These are phyloP conservation scores for Stropharia rugosoannulata DNA, from an alignment of 768 basidiomycete species.

Conservation along the genomic window DNA sequence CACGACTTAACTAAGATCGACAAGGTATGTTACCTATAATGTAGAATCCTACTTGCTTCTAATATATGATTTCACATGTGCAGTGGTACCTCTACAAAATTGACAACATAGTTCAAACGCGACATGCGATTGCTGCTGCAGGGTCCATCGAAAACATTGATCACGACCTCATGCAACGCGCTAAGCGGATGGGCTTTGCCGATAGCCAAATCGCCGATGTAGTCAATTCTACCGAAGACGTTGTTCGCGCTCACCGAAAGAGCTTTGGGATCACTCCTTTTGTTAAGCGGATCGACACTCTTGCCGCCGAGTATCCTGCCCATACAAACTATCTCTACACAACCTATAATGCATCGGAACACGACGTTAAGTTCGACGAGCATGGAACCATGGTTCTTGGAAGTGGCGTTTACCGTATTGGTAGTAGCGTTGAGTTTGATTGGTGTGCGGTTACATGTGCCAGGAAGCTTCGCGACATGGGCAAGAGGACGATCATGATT, in stretches of 20 bases:
- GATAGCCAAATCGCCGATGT: slow-evolving; percentile 91
- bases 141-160: slow-evolving; percentile 70
- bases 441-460: slow-evolving; percentile 99
- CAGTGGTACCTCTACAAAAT: slow-evolving; percentile 99
- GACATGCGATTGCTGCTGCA: slow-evolving; percentile 68
- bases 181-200: slow-evolving; percentile 95
- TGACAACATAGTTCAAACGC: slow-evolving; percentile 95
- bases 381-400: slow-evolving; percentile 99
- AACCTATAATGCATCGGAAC: slow-evolving; percentile 95
- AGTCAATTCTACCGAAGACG: slow-evolving; percentile 67
- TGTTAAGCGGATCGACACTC: slow-evolving; percentile 98
- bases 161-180: slow-evolving; percentile 76
- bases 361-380: slow-evolving; percentile 94
- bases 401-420: slow-evolving; percentile 97
- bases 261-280: slow-evolving; percentile 88
- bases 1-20: slow-evolving; percentile 98
- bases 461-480: slow-evolving; percentile 86
- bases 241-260: slow-evolving; percentile 85
- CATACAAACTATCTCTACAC: slow-evolving; percentile 99
- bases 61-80: not conserved
- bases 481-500: slow-evolving; percentile 96
- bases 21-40: slow-evolving; percentile 52
- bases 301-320: slow-evolving; percentile 98
- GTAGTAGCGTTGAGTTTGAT: slow-evolving; percentile 98
- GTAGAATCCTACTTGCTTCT: not conserved